Base-by-base conservation (phyloP, 257 asterid genomes). In the Przewalskia tangutica region DNA sequence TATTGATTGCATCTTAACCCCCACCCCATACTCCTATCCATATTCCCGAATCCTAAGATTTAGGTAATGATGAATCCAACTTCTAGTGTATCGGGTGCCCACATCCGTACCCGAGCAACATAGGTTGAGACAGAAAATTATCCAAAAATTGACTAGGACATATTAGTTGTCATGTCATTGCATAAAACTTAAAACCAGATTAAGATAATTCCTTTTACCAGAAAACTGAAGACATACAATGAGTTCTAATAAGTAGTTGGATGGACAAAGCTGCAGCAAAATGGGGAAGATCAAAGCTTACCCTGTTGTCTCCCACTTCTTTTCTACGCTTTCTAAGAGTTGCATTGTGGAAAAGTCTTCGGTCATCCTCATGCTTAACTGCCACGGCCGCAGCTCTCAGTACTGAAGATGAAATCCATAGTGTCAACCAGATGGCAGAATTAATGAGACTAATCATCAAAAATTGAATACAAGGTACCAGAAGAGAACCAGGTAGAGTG, bases 331-430 rank as follows among this genome's bases (percentile, higher is more conserved):
- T 95, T 82, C 98, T 89, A 60, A 88, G 95, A 66, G 97, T 84
- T 71, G 97, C 94, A 87, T 91, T 92, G 84, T 94, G 98, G 88
- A 92, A 95, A 48, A 94, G 90, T 85, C 99, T 91, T 83, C 95
- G 94, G 56, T 95, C 97, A 88, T 95, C 99, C 89, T 92, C 97
- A 82, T 90, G 97, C 92, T 89, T 95, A 86, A 94, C 97, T 59
- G 99, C 98, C 27, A 86, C 87, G 67, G 99, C 97, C 34, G 97
- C 99, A 80, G 98, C 98, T 92, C 98, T 90, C 85, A 95, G 86
- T 59, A 93, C 99, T 95, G 93, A 10, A 63, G 40, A 84, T 50
- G 80, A 77, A 75, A 85, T 82, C 86, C 68, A 81, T 48, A 82
- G 36, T 58, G 81, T 63, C 11, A 65, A 18, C 10, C 82, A 84